Evolutionary conservation across 768 basidiomycete genomes (phyloP), one percentile per base, ranked within the genome.

Genomic region (Hygrocybe punicea): DNA sequence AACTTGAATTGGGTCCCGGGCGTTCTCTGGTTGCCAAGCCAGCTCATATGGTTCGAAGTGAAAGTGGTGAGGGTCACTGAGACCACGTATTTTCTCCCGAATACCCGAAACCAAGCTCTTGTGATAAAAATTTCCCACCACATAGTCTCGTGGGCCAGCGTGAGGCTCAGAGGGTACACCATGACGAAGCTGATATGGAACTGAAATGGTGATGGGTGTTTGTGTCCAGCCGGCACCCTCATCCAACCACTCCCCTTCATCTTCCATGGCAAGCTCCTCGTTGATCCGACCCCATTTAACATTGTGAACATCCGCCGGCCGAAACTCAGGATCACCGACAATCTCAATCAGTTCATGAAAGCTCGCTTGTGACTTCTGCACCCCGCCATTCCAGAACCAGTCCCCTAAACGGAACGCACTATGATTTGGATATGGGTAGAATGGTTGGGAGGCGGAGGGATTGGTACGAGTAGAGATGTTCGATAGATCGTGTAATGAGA

Each of bases 1-100:
- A 10, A 68, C 55, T 3, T 57, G 53, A 59, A 61, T 33, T 64
- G 55, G 37, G 66, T 62, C 5, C 63, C 63, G 44, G 11, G 33
- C 49, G 19, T 55, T 19, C 6, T 62, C 58, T 3, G 76, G 77
- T 19, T 67, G 60, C 65, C 67, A 68, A 21, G 62, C 63, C 5
- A 66, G 58, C 14, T 63, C 51, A 53, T 67, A 72, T n/a, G 67
- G 66, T 0, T 63, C 49, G 25, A 64, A 60, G 49, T 69, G 66
- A 42, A 66, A 69, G n/a, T 65, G 62, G 3, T 35, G 23, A 51
- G n/a, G 8, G 4, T 63, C 34, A 2, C 61, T 23, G 3, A 60
- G 58, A 25, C 62, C 59, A 4, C 50, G 6, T 19, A 69, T 68
- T 3, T 64, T 62, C 0, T 61, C 44, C 24, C 60, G 62, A 46